These are phyloP conservation scores for Sporothrix pallida DNA, from an alignment of 2,329 filamentous ascomycete species.

Conservation along the genomic window DNA sequence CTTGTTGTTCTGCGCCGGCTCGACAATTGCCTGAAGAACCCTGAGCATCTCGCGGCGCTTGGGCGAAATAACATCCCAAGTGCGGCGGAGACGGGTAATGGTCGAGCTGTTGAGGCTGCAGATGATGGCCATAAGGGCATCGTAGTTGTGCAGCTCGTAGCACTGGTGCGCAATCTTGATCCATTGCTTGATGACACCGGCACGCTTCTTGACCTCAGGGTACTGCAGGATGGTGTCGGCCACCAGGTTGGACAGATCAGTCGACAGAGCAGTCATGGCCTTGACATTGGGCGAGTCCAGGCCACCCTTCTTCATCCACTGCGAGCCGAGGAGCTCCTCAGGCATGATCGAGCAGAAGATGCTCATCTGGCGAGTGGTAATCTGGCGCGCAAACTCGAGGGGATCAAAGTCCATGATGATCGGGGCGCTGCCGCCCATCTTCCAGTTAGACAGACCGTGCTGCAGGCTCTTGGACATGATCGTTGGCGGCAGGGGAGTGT, in stretches of 20 bases:
- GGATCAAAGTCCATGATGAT: conserved; percentile 90
- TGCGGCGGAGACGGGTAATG: conserved; percentile 84
- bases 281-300: conserved; percentile 86
- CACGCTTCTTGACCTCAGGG: conserved; percentile 91
- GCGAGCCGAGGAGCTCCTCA: conserved; percentile 86
- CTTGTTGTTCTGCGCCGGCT: conserved; percentile 89
- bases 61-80: conserved; percentile 85
- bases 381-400: conserved; percentile 85
- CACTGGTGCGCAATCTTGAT: conserved; percentile 91
- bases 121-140: conserved; percentile 95
- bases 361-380: conserved; percentile 88
- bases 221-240: conserved; percentile 88
- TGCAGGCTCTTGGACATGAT: conserved; percentile 78
- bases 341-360: conserved; percentile 92
- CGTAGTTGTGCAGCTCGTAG: conserved; percentile 91
- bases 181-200: conserved; percentile 93
- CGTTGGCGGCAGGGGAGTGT: conserved; percentile 72
- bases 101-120: conserved; percentile 92
- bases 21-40: conserved; percentile 80
- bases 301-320: conserved; percentile 90
- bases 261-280: conserved; percentile 91
- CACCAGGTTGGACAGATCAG: conserved; percentile 89
- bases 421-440: conserved; percentile 67
- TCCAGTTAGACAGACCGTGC: conserved; percentile 74
- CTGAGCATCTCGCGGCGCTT: conserved; percentile 84